Conservation (phyloP, 2,329 filamentous ascomycete species). For the Colletotrichum cordylinicola region DNA sequence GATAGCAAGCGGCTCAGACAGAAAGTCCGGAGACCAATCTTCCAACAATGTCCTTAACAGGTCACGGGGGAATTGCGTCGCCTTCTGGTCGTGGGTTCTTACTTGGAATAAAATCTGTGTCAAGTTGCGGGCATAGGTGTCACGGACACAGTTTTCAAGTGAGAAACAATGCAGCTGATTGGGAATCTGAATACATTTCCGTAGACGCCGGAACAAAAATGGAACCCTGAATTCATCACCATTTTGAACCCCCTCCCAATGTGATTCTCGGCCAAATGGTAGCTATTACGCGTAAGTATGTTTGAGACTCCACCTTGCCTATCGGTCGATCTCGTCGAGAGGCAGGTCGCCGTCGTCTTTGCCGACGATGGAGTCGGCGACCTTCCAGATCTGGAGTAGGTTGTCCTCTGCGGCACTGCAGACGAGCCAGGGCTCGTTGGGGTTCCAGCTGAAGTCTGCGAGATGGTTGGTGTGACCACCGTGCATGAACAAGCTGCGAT, state of each 20-base stretch:
- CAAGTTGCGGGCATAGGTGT: background rate
- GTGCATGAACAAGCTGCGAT: constrained; percentile 88
- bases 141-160: background rate
- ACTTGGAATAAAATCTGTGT: background rate
- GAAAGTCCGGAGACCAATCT: background rate
- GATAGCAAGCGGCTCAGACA: background rate
- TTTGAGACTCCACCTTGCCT: constrained; percentile 28
- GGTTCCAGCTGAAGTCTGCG: constrained; percentile 97
- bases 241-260: background rate
- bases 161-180: background rate
- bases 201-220: constrained; percentile 18
- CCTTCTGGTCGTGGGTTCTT: background rate
- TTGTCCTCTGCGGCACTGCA: constrained; percentile 97
- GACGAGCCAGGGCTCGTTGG: constrained; percentile 95
- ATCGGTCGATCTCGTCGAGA: constrained; percentile 77
- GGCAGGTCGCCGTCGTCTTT: constrained; percentile 78
- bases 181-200: constrained; percentile 18
- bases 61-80: background rate
- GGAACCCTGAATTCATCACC: constrained; percentile 1
- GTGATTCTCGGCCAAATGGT: background rate
- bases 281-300: constrained; percentile 7
- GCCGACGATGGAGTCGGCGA: constrained; percentile 80
- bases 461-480: constrained; percentile 97
- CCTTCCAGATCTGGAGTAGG: constrained; percentile 92
- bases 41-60: background rate